Evolutionary conservation across 208 protist species (phyloP), one percentile per base, ranked within the genome.

Genomic region (Trypanosoma platydactyli): DNA sequence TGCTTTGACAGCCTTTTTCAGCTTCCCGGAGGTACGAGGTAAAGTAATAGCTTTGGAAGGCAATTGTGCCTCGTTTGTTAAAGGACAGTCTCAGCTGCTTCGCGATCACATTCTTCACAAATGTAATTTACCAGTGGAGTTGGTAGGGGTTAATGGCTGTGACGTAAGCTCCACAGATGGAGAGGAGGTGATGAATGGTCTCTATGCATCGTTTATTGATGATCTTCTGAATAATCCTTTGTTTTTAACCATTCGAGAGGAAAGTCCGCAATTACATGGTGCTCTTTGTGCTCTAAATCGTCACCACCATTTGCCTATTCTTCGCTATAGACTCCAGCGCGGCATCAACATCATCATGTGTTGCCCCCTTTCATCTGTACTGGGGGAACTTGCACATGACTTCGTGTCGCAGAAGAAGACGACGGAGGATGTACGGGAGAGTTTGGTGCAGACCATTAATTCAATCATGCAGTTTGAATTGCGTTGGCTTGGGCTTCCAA

Each of bases 241-340:
- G 7, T 12, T 65, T 7, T 4, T 16, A 13, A 1, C 33, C 13
- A 56, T 65, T 35, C 58, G 29, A 35, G 52, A 73, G 33, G 42
- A 6, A 27, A 71, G 84, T 45, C 78, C 80, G 13, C 72, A 81
- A 24, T 55, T 92, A 22, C 74, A 74, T 9, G 84, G 81, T 30
- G 68, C 76, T 9, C 56, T 93, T 33, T 52, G 25, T 18, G 81
- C 71, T 12, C 72, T 88, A 15, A 80, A 89, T 40, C 87, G 87
- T 6, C 81, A 89, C 54, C 64, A 77, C 25, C 81, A 90, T 51
- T 73, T 84, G 20, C 74, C 77, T 1, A 54, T 93, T 57, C 33
- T 93, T 61, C 83, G 87, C n/a, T 63, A 76, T 24, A 69, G 84
- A 20, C 63, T 90, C 44, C 81, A 86, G 24, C 77, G 83, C 7